Conservation (phyloP, 1,284 basidiomycete genomes). For the Leccinum insigne region DNA sequence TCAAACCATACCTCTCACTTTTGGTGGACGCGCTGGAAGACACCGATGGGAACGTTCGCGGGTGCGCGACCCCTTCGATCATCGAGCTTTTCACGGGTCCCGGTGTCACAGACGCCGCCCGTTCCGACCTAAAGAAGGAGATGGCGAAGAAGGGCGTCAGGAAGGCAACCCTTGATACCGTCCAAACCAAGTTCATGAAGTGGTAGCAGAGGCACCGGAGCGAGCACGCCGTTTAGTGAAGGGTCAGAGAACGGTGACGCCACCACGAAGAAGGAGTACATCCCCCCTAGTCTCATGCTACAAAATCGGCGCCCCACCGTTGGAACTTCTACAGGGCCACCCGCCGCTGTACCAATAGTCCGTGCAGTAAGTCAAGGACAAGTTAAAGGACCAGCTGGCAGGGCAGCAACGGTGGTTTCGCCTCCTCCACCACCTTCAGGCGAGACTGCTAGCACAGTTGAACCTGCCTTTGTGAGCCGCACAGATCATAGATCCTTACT, state of each 20-base stretch:
- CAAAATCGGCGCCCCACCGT: conserved; percentile 49
- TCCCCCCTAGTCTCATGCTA: conserved; percentile 72
- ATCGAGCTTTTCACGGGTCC: conserved; percentile 85
- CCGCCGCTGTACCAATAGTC: conserved; percentile 36
- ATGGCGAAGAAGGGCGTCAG: conserved; percentile 83
- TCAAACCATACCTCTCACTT: conserved; percentile 78
- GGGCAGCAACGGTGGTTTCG: conserved; percentile 45
- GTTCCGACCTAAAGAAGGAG: conserved; percentile 92
- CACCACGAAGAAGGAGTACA: conserved; percentile 51
- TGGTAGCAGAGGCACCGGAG: conserved; percentile 35
- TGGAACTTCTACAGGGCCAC: conserved; percentile 25
- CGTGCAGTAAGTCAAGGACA: conserved; percentile 53
- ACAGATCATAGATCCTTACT: not conserved
- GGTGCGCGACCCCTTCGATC: conserved; percentile 79
- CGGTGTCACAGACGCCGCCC: conserved; percentile 80
- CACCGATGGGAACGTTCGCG: conserved; percentile 86
- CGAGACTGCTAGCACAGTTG: conserved; percentile 46
- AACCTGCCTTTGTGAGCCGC: conserved; percentile 68
- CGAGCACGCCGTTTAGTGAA: conserved; percentile 48
- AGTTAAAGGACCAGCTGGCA: conserved; percentile 54
- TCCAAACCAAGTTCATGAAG: conserved; percentile 61
- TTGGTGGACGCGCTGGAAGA: conserved; percentile 91
- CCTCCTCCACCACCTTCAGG: conserved; percentile 43
- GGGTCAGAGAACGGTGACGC: conserved; percentile 62
- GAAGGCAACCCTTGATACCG: conserved; percentile 79